Evolutionary conservation across 1,284 basidiomycete species (phyloP), one percentile per base, ranked within the genome.

Genomic region (Ganoderma lingzhi): DNA sequence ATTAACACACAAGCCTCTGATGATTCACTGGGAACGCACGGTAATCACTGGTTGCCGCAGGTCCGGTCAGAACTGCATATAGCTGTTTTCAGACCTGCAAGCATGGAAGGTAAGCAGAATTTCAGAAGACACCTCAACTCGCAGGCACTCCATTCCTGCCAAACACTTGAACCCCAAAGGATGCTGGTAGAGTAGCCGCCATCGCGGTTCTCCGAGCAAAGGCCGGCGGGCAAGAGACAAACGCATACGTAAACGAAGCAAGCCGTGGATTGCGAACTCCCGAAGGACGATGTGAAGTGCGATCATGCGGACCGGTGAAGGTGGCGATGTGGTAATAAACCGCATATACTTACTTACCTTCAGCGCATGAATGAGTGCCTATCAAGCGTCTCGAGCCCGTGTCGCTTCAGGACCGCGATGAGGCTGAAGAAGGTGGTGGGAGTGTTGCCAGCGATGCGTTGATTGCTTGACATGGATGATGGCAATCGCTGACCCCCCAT

Each of bases 261-360:
- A 56, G 17, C 17, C 10, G 28, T 35, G 6, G 32, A 35, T 59
- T n/a, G 10, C 35, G 8, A 37, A 17, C 56, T 37, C 32, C 53
- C 53, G 32, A 53, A 56, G 6, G 55, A 56, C 35, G 55, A 19
- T 56, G 55, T 56, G 55, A 56, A 39, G n/a, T 39, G 30, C 32
- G 30, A 19, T 56, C 32, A 35, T 17, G 32, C 30, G 53, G 12
- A 35, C 53, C 53, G 23, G 53, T 56, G 53, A 56, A 56, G 15
- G 15, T 30, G 53, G 15, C 14, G 17, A 32, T 17, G 14, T 55
- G 3, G 30, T 19, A 59, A 59, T n/a, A 39, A 39, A 23, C 56
- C 32, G 35, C 32, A 59, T 59, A 37, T 37, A n/a, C 56, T 39
- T 37, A n/a, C 56, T 39, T 12, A 35, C 35, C 32, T 59, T 39